Percentiles rank a stretch among this genome's conserved stretches.
phyloP scores from a whole-genome alignment of 2,329 filamentous ascomycete species.

The Verticillium albo-atrum region DNA sequence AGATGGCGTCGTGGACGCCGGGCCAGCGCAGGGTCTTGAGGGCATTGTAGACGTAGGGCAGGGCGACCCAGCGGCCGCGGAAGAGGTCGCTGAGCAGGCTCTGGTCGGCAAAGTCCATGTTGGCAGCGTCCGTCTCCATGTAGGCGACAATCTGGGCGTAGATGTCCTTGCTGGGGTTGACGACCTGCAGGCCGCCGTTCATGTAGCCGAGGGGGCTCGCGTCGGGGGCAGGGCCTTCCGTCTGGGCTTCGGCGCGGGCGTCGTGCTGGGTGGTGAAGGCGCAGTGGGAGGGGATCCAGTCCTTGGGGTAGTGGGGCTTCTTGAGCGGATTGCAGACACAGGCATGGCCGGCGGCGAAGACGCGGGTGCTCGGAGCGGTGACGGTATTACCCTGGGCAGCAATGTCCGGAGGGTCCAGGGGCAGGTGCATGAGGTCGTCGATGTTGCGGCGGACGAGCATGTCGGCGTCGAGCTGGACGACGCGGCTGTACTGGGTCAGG shows the following conservation, averaged over 20 bases:
- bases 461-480: slow-evolving; percentile 69
- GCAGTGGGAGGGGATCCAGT: slow-evolving; percentile 60
- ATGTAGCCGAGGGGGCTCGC: slow-evolving; percentile 44
- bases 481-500: slow-evolving; percentile 69
- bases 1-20: slow-evolving; percentile 50
- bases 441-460: slow-evolving; percentile 59
- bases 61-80: slow-evolving; percentile 48
- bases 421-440: slow-evolving; percentile 86
- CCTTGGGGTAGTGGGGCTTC: slow-evolving; percentile 70
- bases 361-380: slow-evolving; percentile 44
- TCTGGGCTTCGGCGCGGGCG: slow-evolving; percentile 42
- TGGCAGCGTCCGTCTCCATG: slow-evolving; percentile 41
- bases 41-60: slow-evolving; percentile 60
- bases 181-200: slow-evolving; percentile 54
- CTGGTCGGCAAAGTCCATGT: slow-evolving; percentile 57
- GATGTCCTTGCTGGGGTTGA: slow-evolving; percentile 43
- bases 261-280: slow-evolving; percentile 52
- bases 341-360: slow-evolving; percentile 81
- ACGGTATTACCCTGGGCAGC: neutral
- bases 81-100: slow-evolving; percentile 52
- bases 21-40: slow-evolving; percentile 55
- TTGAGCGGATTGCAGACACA: slow-evolving; percentile 81
- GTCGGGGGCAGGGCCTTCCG: slow-evolving; percentile 35
- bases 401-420: slow-evolving; percentile 52
- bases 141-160: slow-evolving; percentile 46